A percentile compares a stretch with the other conserved stretches of the same genome.
Evolutionary conservation across 345 rosid genomes (phyloP).

Genomic region (Chamaenerion angustifolium): DNA sequence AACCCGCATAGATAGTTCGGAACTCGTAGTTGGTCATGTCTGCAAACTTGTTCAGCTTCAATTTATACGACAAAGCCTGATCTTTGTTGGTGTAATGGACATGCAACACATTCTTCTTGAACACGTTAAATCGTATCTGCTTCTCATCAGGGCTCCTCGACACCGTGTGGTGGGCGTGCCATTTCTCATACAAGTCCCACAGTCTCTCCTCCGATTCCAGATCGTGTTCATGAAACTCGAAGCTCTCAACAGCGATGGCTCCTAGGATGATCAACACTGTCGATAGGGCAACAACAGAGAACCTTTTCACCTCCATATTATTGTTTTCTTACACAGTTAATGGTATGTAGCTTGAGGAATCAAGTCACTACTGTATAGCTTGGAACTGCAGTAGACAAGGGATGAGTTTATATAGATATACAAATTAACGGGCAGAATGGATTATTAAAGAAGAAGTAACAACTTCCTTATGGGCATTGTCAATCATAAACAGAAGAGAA

Average conservation of each 20-base stretch:
- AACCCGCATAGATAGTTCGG: slow-evolving; percentile 39
- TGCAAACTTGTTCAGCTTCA: slow-evolving; percentile 76
- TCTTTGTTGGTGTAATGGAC: slow-evolving; percentile 52
- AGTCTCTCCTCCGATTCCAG: slow-evolving; percentile 47
- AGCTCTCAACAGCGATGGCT: slow-evolving; percentile 18
- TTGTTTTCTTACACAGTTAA: neutral
- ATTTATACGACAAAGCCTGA: slow-evolving; percentile 55
- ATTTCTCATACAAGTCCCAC: slow-evolving; percentile 70
- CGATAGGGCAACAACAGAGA: slow-evolving; percentile 21
- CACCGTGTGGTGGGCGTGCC: slow-evolving; percentile 81
- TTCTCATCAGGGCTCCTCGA: slow-evolving; percentile 55
- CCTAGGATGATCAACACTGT: slow-evolving; percentile 27
- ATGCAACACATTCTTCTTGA: slow-evolving; percentile 57
- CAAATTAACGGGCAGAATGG: slow-evolving; percentile 1
- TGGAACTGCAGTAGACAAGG: neutral
- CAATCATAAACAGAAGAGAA: slow-evolving; percentile 8
- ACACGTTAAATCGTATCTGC: slow-evolving; percentile 55
- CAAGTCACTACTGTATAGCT: no score
- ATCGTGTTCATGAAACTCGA: slow-evolving; percentile 60
- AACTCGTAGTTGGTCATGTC: slow-evolving; percentile 82
- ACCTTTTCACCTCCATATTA: slow-evolving; percentile 12
- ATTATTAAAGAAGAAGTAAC: slow-evolving; percentile 23
- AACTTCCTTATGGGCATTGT: slow-evolving; percentile 33
- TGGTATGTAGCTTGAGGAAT: slow-evolving; percentile 3
- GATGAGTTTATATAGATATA: slow-evolving; percentile 19